Base-by-base conservation (phyloP, 179 eudicot genomes). In the Sideroxylon spinosum region DNA sequence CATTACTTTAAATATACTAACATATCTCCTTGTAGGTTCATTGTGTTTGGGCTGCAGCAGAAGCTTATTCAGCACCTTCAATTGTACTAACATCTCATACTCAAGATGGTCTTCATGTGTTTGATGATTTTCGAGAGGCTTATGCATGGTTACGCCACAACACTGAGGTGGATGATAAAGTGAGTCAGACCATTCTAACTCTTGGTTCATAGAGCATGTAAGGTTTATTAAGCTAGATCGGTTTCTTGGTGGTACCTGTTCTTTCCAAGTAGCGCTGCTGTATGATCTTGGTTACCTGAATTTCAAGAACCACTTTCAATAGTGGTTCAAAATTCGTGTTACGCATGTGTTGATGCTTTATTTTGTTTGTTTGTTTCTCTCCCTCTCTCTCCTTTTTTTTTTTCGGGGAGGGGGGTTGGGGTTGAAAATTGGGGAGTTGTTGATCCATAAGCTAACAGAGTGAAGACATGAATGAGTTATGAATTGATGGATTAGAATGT, bases 21-120 rank as follows among this genome's bases (percentile, higher is more conserved):
- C 11, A 61, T 19, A 46, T 81, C 25, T 60, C 56, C 50, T 64
- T 86, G 82, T 78, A 91, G 95, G 92, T 91, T 69, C 99, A 95
- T 79, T 91, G 95, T 86, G 97, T 95, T 72, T 96, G 99, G 97
- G 99, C 98, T 13, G 98, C 99, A 65, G 93, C 99, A 79, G 99
- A 96, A 87, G 98, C 99, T 69, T 96, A 96, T 82, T 96, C 99
- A 14, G 97, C 99, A 25, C 99, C 98, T 66, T 96, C 99, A 73
- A 96, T 96, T 68, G 99, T 96, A 72, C 82, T 96, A 79, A 91
- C 98, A 68, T 88, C 97, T 76, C 88, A 84, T 69, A 77, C 94
- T 63, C 87, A 82, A 65, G 91, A 92, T 68, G 97, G 97, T 79
- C 81, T 92, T 81, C 97, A 92, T 73, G 97, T 96, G 69, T 96